A percentile compares a stretch with the other conserved stretches of the same genome.
Conservation (phyloP, 2,329 filamentous ascomycete species). For the Fusarium nematophilum region DNA sequence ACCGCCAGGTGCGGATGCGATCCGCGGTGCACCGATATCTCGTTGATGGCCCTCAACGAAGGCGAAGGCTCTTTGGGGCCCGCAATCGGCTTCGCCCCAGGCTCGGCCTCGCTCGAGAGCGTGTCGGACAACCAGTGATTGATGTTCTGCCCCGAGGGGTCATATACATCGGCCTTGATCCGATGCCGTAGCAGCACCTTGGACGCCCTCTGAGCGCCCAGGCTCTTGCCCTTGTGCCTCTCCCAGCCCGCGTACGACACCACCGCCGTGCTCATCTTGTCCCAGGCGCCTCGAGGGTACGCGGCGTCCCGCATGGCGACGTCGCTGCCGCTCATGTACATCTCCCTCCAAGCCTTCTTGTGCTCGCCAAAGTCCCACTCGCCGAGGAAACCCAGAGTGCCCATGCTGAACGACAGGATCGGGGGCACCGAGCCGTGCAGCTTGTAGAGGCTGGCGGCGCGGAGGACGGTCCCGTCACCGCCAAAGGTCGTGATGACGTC, state of each 20-base stretch:
- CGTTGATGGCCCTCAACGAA: conserved; percentile 83
- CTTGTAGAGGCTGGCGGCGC: conserved; percentile 70
- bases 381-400: conserved; percentile 91
- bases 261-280: conserved; percentile 23
- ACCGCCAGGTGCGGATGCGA: conserved; percentile 90
- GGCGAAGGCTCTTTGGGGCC: conserved; percentile 52
- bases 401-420: conserved; percentile 96
- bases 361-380: conserved; percentile 97
- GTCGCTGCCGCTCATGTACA: conserved; percentile 81
- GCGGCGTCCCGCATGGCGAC: conserved; percentile 60
- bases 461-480: conserved; percentile 70
- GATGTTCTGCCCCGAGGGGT: conserved; percentile 72
- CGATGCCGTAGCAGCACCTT: conserved; percentile 89
- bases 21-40: conserved; percentile 92
- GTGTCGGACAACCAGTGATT: conserved; percentile 61
- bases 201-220: conserved; percentile 79
- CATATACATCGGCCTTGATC: conserved; percentile 86
- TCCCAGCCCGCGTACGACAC: conserved; percentile 68
- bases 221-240: conserved; percentile 80
- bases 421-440: conserved; percentile 85
- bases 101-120: conserved; percentile 58
- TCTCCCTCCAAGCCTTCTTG: conserved; percentile 90
- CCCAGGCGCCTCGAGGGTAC: conserved; percentile 47
- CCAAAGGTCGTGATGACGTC: conserved; percentile 92
- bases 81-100: conserved; percentile 49